Percentiles rank a stretch among this genome's conserved stretches.
Conservation (phyloP, 345 rosid genomes). For the Clarkia xantiana region DNA sequence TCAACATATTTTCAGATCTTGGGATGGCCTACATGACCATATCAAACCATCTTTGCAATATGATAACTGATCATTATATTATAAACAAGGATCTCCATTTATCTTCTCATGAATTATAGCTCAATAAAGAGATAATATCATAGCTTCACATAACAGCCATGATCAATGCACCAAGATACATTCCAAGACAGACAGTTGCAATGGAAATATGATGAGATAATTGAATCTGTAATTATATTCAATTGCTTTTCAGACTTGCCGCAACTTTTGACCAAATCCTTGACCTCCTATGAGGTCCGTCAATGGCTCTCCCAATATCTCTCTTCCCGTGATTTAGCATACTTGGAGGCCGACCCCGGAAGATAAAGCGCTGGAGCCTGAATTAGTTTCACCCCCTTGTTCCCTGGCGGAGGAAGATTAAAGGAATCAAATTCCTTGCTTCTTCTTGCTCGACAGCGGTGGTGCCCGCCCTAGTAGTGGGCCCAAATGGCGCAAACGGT, state of each 20-base stretch:
- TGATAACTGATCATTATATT: too few species aligned
- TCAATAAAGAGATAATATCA: too few species aligned
- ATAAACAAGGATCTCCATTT: too few species aligned
- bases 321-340: conserved; percentile 63
- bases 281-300: conserved; percentile 46
- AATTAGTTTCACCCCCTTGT: conserved; percentile 85
- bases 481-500: conserved; percentile 75
- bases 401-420: conserved; percentile 50
- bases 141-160: too few species aligned
- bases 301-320: conserved; percentile 82
- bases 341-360: conserved; percentile 67
- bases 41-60: too few species aligned
- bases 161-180: too few species aligned
- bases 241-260: conserved; percentile 49
- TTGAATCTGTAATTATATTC: conserved; percentile 53
- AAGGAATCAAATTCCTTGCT: conserved; percentile 82
- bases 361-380: conserved; percentile 75
- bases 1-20: too few species aligned
- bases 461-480: conserved; percentile 72
- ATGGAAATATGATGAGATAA: too few species aligned
- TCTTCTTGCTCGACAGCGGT: conserved; percentile 58
- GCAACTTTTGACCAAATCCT: conserved; percentile 42
- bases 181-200: too few species aligned
- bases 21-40: too few species aligned
- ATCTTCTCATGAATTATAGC: too few species aligned